Evolutionary conservation across 345 rosid genomes (phyloP), one percentile per base, ranked within the genome.

Genomic region (Arabis hirsuta): DNA sequence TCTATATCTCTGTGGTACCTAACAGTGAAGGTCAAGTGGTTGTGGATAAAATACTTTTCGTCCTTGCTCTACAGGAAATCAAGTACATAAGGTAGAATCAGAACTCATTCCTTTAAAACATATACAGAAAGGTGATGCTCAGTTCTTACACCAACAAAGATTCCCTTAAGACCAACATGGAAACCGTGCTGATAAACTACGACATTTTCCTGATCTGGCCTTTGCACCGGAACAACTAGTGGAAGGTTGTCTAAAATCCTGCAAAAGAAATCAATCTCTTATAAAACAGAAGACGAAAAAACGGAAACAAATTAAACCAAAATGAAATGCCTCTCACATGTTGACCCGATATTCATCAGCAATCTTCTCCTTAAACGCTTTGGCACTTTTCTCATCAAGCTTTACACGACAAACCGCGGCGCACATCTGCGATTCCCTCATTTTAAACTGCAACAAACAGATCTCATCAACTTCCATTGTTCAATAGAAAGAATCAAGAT

Each of bases 291-390:
- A 26, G 6, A 76, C 1, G 12, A 2, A 0, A n/a, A 1, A 16
- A 31, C n/a, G 1, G 0, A 20, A 45, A 36, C 41, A 64, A 46
- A 62, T 19, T 46, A 24, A 24, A 44, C 31, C 46, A 5, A 7
- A 19, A 50, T 50, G 9, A 26, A 73, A 41, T 45, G 48, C 57
- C 41, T 2, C 87, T 78, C 76, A 88, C 96, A 91, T 91, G 73
- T 90, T 90, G 16, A 87, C 97, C 14, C 89, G 84, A 71, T 93
- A 93, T 44, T 93, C 98, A 70, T 93, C 97, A 10, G 83, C 74
- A 14, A 90, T 90, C 84, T 88, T 92, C 67, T 90, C 97, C 81
- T 84, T 88, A 72, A 88, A 90, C 29, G 82, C 87, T 71, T 87
- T 84, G 4, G 88, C 80, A 2, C 81, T 71, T 77, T 86, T 88